phyloP scores from a whole-genome alignment of 2,329 filamentous ascomycete genomes.

The Alternaria triticimaculans region DNA sequence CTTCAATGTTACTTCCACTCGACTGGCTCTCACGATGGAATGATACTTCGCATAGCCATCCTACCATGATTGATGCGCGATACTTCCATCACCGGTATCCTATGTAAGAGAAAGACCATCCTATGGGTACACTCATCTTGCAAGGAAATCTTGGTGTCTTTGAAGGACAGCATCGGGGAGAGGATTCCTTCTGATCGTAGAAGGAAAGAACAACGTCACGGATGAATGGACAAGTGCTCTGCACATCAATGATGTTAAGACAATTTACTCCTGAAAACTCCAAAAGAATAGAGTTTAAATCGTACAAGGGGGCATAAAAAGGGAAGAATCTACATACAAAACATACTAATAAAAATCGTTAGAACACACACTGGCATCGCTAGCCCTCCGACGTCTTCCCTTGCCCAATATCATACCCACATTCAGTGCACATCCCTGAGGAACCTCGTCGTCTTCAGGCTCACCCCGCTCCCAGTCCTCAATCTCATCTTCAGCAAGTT shows the following conservation, averaged over 20 bases:
- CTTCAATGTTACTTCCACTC: not conserved
- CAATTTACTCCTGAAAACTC: not conserved
- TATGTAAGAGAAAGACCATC: not conserved
- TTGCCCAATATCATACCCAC: not conserved
- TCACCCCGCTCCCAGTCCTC: not conserved
- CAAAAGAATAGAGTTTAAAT: not conserved
- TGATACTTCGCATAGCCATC: not conserved
- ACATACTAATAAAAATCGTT: not conserved
- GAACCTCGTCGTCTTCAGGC: not conserved
- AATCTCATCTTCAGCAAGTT: slow-evolving; percentile 2
- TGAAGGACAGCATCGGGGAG: not conserved
- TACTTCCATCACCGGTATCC: not conserved
- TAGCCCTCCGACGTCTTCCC: not conserved
- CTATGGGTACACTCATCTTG: not conserved
- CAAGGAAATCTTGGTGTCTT: not conserved
- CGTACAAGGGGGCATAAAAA: not conserved
- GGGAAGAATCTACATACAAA: not conserved
- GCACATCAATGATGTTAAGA: not conserved
- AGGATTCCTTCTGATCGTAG: not conserved
- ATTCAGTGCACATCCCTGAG: not conserved
- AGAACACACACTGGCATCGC: not conserved
- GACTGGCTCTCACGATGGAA: not conserved
- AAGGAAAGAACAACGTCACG: not conserved
- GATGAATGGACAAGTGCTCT: not conserved
- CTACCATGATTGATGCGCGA: not conserved